Evolutionary conservation across 2,329 filamentous ascomycete genomes (phyloP).

Genomic region (Fusarium sp.): DNA sequence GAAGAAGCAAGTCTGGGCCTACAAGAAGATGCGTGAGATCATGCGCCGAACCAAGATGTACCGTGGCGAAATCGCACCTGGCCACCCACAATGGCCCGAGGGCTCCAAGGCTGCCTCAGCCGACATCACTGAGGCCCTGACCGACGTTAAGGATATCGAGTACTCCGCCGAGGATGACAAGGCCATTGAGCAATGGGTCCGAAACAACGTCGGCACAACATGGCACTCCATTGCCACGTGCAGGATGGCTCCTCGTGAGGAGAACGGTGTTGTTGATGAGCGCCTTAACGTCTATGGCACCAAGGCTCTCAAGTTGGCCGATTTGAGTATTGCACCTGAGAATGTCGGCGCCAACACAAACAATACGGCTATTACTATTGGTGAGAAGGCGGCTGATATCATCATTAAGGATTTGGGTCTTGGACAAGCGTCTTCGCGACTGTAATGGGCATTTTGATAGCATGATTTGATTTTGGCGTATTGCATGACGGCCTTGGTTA

Average conservation of each 20-base stretch:
- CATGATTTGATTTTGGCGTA: neutral
- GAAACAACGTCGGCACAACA: conserved; percentile 55
- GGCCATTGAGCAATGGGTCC: conserved; percentile 58
- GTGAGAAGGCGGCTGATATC: conserved; percentile 60
- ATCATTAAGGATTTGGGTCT: conserved; percentile 52
- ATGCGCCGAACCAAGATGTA: conserved; percentile 67
- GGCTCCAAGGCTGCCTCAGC: conserved; percentile 56
- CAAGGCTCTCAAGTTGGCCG: conserved; percentile 54
- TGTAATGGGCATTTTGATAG: neutral
- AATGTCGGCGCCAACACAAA: conserved; percentile 62
- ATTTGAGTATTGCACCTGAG: conserved; percentile 51
- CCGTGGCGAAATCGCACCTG: conserved; percentile 56
- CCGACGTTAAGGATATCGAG: conserved; percentile 53
- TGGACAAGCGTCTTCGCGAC: neutral
- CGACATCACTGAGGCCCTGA: conserved; percentile 56
- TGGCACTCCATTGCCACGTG: conserved; percentile 61
- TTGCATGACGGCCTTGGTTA: neutral
- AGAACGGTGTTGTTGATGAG: conserved; percentile 53
- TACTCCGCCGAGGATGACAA: conserved; percentile 63
- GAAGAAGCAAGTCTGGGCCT: conserved; percentile 71
- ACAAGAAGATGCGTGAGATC: conserved; percentile 74
- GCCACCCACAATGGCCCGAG: conserved; percentile 58
- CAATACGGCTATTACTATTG: conserved; percentile 60
- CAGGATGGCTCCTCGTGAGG: conserved; percentile 56
- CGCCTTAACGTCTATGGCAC: conserved; percentile 57